Evolutionary conservation across 179 eudicot genomes (phyloP), one percentile per base, ranked within the genome.

Genomic region (Nepenthes alata): DNA sequence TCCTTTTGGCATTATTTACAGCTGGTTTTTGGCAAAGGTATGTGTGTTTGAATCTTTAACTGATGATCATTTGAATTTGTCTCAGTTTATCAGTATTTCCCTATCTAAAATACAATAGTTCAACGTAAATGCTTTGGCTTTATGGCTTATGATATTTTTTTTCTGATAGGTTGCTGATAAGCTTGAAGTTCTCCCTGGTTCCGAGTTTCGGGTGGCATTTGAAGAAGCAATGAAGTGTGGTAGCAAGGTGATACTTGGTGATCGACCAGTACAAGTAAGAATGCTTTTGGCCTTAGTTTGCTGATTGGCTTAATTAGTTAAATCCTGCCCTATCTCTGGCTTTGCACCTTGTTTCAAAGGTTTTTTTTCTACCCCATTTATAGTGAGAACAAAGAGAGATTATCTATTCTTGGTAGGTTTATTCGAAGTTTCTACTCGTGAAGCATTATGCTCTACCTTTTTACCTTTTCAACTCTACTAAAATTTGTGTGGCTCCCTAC

Each of bases 11-110:
- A 83, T 87, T 55, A 67, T 86, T 14, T 89, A 89, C 81, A 81
- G 97, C 75, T 89, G 95, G 95, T 86, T 87, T 74, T 95, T 89
- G 62, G 95, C 97, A 6, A 89, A 87, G 95, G 97, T 71, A 83
- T 66, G 80, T 13, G 12, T 50, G 11, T 25, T 47, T 50, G 11
- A 50, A 13, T 50, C 15, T 4, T 50, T 11, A 50, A 11, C 25
- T 25, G 25, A 25, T 25, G 25, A 11, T 11, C 53, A 11, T 50
- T 50, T 50, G 11, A 11, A 50, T 13, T 50, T 50, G 53, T 50
- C 8, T 50, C 13, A 11, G 11, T 50, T 50, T 50, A 6, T 50
- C 15, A 13, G 8, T 11, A 13, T 50, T 25, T 11, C 53, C n/a
- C 4, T 10, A 50, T 50, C 15, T 25, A 25, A 25, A 25, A 25